Conservation (phyloP, 306 rosid species). For the Sechiopsis laciniata region DNA sequence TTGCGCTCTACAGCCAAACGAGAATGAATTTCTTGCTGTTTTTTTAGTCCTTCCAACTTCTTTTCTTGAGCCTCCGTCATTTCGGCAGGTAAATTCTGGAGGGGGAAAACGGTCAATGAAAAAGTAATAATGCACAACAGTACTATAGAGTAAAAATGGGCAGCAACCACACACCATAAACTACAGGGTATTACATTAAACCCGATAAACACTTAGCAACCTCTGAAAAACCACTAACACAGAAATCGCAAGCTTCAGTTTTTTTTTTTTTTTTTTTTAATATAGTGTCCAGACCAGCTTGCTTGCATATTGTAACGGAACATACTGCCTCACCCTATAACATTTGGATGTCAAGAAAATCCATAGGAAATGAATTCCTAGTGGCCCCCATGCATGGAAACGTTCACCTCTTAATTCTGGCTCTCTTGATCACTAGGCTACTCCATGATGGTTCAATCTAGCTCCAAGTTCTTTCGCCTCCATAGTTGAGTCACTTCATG, state of each 20-base stretch:
- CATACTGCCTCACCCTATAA: too few species aligned
- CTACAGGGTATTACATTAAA: background rate
- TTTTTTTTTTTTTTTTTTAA: too few species aligned
- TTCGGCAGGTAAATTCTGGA: slow-evolving; percentile 61
- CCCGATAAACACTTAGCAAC: background rate
- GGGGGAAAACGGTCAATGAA: background rate
- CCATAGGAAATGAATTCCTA: too few species aligned
- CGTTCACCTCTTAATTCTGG: too few species aligned
- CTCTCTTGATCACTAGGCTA: too few species aligned
- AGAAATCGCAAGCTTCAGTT: too few species aligned
- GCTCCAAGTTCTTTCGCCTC: background rate
- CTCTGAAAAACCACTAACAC: background rate
- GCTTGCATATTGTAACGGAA: too few species aligned
- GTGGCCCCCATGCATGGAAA: too few species aligned
- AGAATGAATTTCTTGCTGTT: slow-evolving; percentile 85
- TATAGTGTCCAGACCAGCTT: too few species aligned
- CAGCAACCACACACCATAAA: background rate
- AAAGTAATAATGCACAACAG: slow-evolving; percentile 12
- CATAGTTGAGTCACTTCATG: background rate
- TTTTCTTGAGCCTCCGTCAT: slow-evolving; percentile 67
- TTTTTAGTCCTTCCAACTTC: slow-evolving; percentile 70
- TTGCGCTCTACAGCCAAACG: slow-evolving; percentile 81
- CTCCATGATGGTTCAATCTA: background rate
- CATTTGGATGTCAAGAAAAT: too few species aligned
- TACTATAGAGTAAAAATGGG: background rate